Percentiles rank a stretch among this genome's conserved stretches.
These are phyloP conservation scores for Amorphotheca resinae DNA, from an alignment of 495 filamentous ascomycete species.

Conservation along the genomic window DNA sequence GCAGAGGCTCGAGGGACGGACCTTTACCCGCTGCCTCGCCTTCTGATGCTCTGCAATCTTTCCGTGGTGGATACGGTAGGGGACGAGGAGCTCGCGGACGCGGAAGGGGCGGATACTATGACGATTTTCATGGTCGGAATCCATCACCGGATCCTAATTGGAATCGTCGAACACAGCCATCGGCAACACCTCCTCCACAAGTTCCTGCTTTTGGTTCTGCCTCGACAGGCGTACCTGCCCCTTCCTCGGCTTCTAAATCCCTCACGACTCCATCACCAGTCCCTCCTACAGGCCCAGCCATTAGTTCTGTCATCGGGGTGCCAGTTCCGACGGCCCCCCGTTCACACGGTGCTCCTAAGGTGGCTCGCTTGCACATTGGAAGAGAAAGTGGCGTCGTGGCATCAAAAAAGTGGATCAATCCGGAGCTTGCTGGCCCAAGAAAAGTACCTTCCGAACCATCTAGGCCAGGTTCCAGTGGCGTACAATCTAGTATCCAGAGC, in stretches of 20 bases:
- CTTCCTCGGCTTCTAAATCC: background rate
- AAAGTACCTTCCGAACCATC: background rate
- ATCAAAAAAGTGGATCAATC: constrained; percentile 7
- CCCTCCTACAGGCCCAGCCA: background rate
- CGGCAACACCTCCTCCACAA: constrained; percentile 57
- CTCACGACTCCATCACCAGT: background rate
- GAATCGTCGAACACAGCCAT: constrained; percentile 21
- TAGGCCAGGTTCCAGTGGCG: background rate
- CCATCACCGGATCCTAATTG: constrained; percentile 19
- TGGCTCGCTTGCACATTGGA: background rate
- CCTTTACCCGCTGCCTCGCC: constrained; percentile 57
- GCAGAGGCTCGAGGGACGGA: constrained; percentile 41
- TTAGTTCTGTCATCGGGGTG: constrained; percentile 6
- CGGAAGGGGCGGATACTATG: constrained; percentile 38
- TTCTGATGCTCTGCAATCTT: constrained; percentile 34
- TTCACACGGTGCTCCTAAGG: background rate
- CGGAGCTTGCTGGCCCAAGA: background rate
- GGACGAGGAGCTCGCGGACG: constrained; percentile 23
- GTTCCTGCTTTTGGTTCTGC: constrained; percentile 72
- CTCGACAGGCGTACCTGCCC: constrained; percentile 22
- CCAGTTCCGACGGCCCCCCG: constrained; percentile 15
- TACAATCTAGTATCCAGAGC: background rate
- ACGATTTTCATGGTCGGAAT: constrained; percentile 42
- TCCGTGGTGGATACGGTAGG: constrained; percentile 41
- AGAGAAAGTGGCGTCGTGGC: background rate